These are phyloP conservation scores for Exophiala xenobiotica DNA, from an alignment of 2,329 filamentous ascomycete species.

Conservation along the genomic window DNA sequence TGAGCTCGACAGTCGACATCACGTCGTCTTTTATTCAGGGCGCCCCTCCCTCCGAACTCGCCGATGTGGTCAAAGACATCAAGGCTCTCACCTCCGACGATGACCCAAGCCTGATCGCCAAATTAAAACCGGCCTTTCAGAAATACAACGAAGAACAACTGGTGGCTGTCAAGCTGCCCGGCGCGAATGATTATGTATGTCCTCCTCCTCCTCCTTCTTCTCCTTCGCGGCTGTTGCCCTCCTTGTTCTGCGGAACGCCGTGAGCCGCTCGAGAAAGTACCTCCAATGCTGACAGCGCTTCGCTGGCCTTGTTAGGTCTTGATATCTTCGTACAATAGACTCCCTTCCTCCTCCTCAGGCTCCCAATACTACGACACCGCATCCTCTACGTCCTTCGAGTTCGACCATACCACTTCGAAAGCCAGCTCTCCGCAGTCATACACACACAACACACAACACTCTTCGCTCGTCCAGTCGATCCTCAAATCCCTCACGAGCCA, in stretches of 20 bases:
- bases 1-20: conserved; percentile 55
- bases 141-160: conserved; percentile 98
- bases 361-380: conserved; percentile 91
- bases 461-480: conserved; percentile 73
- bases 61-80: conserved; percentile 83
- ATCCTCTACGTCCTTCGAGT: conserved; percentile 81
- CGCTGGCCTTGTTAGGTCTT: conserved; percentile 55
- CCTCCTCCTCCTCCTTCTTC: too few relatives aligned
- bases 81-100: conserved; percentile 75
- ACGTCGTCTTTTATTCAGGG: conserved; percentile 88
- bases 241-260: too few relatives aligned
- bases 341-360: conserved; percentile 60
- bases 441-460: conserved; percentile 71
- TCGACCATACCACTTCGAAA: conserved; percentile 85
- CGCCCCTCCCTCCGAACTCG: conserved; percentile 92
- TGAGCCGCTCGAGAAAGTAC: too few relatives aligned
- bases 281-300: background rate
- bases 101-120: conserved; percentile 61
- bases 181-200: conserved; percentile 72
- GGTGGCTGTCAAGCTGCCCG: conserved; percentile 82
- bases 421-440: conserved; percentile 80
- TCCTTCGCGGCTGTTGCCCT: too few relatives aligned
- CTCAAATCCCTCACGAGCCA: conserved; percentile 74
- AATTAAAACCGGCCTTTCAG: conserved; percentile 79
- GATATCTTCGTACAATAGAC: conserved; percentile 79